A percentile compares a stretch with the other conserved stretches of the same genome.
These are phyloP conservation scores for Chaetomium olivaceum DNA, from an alignment of 2,329 filamentous ascomycete genomes.

Conservation along the genomic window DNA sequence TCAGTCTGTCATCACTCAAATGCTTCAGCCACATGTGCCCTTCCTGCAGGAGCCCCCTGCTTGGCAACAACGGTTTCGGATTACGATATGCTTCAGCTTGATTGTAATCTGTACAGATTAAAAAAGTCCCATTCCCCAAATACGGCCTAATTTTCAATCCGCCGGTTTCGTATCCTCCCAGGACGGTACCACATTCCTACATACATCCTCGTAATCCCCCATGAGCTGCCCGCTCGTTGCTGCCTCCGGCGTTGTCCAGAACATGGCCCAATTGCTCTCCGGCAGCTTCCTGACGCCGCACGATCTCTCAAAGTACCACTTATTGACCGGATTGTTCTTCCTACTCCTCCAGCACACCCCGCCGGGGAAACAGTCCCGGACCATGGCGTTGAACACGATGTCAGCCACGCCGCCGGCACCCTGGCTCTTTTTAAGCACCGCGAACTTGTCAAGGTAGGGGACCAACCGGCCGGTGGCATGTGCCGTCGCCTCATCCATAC, in stretches of 20 bases:
- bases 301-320: conserved; percentile 97
- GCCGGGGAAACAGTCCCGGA: conserved; percentile 79
- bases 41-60: conserved; percentile 8
- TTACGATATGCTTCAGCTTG: background rate
- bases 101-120: background rate
- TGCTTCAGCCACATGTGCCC: background rate
- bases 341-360: conserved; percentile 93
- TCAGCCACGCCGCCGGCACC: conserved; percentile 92
- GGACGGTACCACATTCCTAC: conserved; percentile 62
- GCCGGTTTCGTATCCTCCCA: conserved; percentile 63
- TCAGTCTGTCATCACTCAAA: background rate
- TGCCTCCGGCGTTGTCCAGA: conserved; percentile 82
- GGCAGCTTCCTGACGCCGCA: conserved; percentile 78
- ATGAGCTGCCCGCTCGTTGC: conserved; percentile 57
- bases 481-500: conserved; percentile 55
- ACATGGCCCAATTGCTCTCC: conserved; percentile 93
- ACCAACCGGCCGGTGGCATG: conserved; percentile 66
- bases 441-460: conserved; percentile 96
- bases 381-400: conserved; percentile 95
- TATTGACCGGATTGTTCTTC: conserved; percentile 92
- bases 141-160: conserved; percentile 47
- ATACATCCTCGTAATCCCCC: conserved; percentile 73
- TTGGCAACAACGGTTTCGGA: background rate
- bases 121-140: background rate
- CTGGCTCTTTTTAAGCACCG: conserved; percentile 83